Evolutionary conservation across 2,329 filamentous ascomycete species (phyloP).

Genomic region (Xylariaceae sp.): DNA sequence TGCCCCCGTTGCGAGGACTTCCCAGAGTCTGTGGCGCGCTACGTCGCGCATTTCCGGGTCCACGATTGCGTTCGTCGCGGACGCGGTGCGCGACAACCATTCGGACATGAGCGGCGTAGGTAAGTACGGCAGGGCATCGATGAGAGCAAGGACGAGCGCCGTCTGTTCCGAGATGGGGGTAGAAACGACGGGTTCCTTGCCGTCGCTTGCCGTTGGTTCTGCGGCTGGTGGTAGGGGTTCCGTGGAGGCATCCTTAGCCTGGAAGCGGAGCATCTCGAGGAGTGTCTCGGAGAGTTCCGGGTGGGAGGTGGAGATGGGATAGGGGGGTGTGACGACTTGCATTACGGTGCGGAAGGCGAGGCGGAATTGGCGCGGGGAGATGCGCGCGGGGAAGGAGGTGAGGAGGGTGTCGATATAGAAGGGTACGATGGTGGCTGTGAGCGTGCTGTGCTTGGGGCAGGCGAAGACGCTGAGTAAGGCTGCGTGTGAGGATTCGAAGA

Average conservation of each 20-base stretch:
- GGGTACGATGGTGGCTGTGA: conserved; percentile 67
- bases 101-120: conserved; percentile 66
- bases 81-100: conserved; percentile 70
- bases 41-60: conserved; percentile 57
- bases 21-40: conserved; percentile 70
- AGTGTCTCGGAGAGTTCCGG: conserved; percentile 75
- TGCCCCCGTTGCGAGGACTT: conserved; percentile 72
- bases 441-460: conserved; percentile 66
- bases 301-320: conserved; percentile 64
- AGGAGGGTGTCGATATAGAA: conserved; percentile 82
- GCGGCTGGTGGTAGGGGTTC: conserved; percentile 30
- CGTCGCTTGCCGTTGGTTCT: neutral
- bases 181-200: neutral
- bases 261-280: conserved; percentile 69
- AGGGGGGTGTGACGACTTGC: conserved; percentile 75
- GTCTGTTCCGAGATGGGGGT: conserved; percentile 66
- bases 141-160: conserved; percentile 66
- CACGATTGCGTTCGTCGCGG: conserved; percentile 58
- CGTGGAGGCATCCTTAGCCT: conserved; percentile 48
- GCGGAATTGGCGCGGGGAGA: conserved; percentile 81
- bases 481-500: conserved; percentile 88
- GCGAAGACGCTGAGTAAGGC: conserved; percentile 75
- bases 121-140: conserved; percentile 74
- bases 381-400: conserved; percentile 68
- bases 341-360: conserved; percentile 82